Percentiles rank a stretch among this genome's conserved stretches.
phyloP scores from a whole-genome alignment of 176 grass and related monocot species.

The Avena sativa region DNA sequence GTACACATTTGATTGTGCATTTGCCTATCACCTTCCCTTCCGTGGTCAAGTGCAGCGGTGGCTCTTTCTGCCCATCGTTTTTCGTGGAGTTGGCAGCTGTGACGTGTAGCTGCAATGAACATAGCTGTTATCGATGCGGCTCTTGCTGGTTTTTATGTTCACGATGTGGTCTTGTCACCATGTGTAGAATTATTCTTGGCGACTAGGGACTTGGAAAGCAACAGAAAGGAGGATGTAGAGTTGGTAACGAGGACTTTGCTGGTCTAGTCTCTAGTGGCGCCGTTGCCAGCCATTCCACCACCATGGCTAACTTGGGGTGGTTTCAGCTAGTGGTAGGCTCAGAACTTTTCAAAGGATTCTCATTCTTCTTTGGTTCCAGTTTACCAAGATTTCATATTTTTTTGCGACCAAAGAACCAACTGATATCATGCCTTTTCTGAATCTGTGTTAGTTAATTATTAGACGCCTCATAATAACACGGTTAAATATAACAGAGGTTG shows the following conservation, averaged over 20 bases:
- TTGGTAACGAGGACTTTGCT: neutral
- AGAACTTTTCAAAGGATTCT: neutral
- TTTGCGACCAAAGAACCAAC: neutral
- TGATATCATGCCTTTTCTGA: neutral
- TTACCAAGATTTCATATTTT: neutral
- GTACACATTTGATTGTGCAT: neutral
- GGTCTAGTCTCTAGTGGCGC: neutral
- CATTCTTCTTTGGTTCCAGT: neutral
- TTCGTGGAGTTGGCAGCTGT: constrained; percentile 15
- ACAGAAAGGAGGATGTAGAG: neutral
- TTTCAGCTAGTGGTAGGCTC: neutral
- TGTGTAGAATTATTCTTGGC: neutral
- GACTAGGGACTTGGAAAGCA: neutral
- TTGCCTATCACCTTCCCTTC: neutral
- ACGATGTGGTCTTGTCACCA: neutral
- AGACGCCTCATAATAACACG: neutral
- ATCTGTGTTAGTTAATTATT: too few species aligned
- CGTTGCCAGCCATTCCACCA: neutral
- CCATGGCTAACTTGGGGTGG: neutral
- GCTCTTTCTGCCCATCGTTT: neutral
- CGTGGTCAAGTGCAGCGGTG: constrained; percentile 40
- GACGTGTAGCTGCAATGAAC: neutral
- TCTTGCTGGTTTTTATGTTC: neutral
- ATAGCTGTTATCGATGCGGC: neutral
- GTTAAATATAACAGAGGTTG: neutral